phyloP scores from a whole-genome alignment of 352 stramenopile genomes.

The Phytophthora boehmeriae region DNA sequence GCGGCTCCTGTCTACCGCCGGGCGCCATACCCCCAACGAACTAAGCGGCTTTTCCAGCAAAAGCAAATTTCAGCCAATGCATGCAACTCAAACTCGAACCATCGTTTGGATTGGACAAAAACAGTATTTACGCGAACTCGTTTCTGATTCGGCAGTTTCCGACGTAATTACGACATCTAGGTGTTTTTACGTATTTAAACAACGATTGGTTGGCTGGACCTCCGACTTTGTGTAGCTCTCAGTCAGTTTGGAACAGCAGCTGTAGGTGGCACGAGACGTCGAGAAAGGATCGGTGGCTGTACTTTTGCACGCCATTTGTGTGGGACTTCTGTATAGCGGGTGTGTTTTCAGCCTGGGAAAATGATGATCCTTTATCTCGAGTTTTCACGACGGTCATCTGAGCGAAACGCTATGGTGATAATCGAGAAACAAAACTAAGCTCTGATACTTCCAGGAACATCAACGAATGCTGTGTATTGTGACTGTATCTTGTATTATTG shows the following conservation, averaged over 20 bases:
- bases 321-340: slow-evolving; percentile 1
- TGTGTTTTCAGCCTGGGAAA: slow-evolving; percentile 48
- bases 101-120: neutral
- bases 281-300: no score
- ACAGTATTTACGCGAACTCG: slow-evolving; percentile 1
- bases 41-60: slow-evolving; percentile 9
- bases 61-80: slow-evolving; percentile 16
- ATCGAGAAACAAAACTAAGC: slow-evolving; percentile 83
- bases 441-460: slow-evolving; percentile 69
- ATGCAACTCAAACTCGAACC: slow-evolving; percentile 7
- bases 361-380: slow-evolving; percentile 90
- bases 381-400: slow-evolving; percentile 92
- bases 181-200: slow-evolving; percentile 23
- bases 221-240: no score
- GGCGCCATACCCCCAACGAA: slow-evolving; percentile 12
- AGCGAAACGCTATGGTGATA: slow-evolving; percentile 80
- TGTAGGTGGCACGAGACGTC: neutral
- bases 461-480: slow-evolving; percentile 20
- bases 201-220: neutral
- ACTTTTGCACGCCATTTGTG: neutral
- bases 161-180: neutral
- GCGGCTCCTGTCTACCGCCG: slow-evolving; percentile 9
- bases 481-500: slow-evolving; percentile 10
- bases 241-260: slow-evolving; percentile 21
- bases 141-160: no score